Percentiles rank a stretch among this genome's conserved stretches.
These are phyloP conservation scores for Scalesia atractyloides DNA, from an alignment of 129 eudicot genomes.

Conservation along the genomic window DNA sequence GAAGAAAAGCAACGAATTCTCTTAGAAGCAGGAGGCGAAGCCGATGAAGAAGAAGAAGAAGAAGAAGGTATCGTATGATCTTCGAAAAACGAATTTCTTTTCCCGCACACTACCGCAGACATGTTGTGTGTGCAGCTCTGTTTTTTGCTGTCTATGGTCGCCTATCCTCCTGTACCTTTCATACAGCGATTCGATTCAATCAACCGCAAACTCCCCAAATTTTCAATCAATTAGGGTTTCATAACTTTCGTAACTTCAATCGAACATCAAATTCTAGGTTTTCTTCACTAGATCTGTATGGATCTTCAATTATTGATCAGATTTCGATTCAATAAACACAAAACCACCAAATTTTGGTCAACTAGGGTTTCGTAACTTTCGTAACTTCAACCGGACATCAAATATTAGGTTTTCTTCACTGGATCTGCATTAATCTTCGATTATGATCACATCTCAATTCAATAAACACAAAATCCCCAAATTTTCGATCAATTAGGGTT, in stretches of 20 bases:
- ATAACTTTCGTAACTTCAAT: slow-evolving; percentile 12
- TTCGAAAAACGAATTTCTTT: slow-evolving; percentile 72
- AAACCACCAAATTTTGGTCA: slow-evolving; percentile 26
- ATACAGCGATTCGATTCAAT: slow-evolving; percentile 36
- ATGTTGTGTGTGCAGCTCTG: slow-evolving; percentile 52
- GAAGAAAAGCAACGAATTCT: slow-evolving; percentile 69
- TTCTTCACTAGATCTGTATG: background rate
- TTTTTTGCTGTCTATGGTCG: slow-evolving; percentile 26
- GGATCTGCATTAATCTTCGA: slow-evolving; percentile 3
- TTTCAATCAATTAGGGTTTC: slow-evolving; percentile 24
- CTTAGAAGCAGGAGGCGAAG: slow-evolving; percentile 64
- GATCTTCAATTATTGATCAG: slow-evolving; percentile 6
- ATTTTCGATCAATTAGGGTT: slow-evolving; percentile 23
- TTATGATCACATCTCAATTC: slow-evolving; percentile 7
- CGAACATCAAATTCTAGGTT: slow-evolving; percentile 12
- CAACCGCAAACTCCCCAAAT: slow-evolving; percentile 27
- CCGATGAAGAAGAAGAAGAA: slow-evolving; percentile 48
- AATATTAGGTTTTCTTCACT: slow-evolving; percentile 6
- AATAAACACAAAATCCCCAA: slow-evolving; percentile 31
- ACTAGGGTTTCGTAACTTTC: slow-evolving; percentile 32
- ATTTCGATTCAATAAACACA: background rate
- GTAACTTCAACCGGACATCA: slow-evolving; percentile 21
- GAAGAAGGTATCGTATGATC: slow-evolving; percentile 54
- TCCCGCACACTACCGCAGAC: slow-evolving; percentile 90
- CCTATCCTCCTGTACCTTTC: slow-evolving; percentile 32